Evolutionary conservation across 2,329 filamentous ascomycete genomes (phyloP).

Genomic region (Calonectria ilicicola): DNA sequence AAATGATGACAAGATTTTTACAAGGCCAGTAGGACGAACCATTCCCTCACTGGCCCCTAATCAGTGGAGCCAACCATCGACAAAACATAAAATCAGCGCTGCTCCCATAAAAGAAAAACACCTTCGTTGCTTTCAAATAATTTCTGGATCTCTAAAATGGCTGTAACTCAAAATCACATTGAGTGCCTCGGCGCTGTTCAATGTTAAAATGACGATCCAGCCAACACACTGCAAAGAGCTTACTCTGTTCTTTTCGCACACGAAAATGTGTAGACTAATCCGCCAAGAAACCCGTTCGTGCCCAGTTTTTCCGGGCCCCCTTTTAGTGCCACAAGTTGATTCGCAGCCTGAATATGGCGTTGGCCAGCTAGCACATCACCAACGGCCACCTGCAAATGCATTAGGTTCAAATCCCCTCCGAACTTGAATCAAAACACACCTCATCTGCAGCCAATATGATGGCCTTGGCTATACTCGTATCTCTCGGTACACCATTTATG

Average conservation of each 20-base stretch:
- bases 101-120: not conserved
- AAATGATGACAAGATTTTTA: too few species aligned
- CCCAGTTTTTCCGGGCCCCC: not conserved
- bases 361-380: not conserved
- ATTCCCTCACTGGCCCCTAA: too few species aligned
- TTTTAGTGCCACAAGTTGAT: not conserved
- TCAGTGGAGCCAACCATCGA: too few species aligned
- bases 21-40: too few species aligned
- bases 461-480: constrained; percentile 7
- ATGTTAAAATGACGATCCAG: not conserved
- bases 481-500: not conserved
- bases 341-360: not conserved
- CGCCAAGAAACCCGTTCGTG: not conserved
- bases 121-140: not conserved
- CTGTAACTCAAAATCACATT: not conserved
- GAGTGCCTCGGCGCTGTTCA: not conserved
- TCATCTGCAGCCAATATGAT: constrained; percentile 6
- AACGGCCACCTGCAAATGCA: not conserved
- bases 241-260: not conserved
- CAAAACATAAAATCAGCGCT: too few species aligned
- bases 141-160: not conserved
- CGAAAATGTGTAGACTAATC: not conserved
- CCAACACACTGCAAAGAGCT: not conserved
- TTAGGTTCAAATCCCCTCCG: not conserved
- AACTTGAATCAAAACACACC: not conserved